Conservation (phyloP, 192 early-diverging fungal species). For the Jimgerdemannia lactiflua region DNA sequence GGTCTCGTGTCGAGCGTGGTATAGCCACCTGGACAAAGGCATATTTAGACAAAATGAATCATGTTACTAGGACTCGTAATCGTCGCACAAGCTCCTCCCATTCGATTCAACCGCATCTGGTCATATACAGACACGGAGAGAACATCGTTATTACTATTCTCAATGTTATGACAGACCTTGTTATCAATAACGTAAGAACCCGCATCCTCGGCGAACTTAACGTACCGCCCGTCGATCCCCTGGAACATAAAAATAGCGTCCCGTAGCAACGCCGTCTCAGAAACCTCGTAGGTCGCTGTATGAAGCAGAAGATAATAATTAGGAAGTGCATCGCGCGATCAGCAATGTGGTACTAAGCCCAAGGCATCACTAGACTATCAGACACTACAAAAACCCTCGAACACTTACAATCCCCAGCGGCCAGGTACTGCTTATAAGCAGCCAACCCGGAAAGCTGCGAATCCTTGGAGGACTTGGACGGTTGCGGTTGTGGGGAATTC, state of each 20-base stretch:
- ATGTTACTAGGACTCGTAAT: not conserved
- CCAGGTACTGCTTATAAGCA: slow-evolving; percentile 1
- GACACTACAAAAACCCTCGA: not conserved
- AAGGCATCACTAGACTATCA: not conserved
- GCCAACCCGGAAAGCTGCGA: not conserved
- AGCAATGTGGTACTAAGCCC: slow-evolving; percentile 3
- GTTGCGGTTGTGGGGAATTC: not conserved
- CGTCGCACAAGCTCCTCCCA: no score
- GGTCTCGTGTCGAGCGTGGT: slow-evolving; percentile 59
- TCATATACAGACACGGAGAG: no score
- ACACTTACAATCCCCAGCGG: slow-evolving; percentile 13
- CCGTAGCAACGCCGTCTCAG: slow-evolving; percentile 65
- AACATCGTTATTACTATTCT: not conserved
- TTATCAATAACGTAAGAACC: slow-evolving; percentile 54
- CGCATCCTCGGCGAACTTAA: slow-evolving; percentile 56
- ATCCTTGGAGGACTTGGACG: not conserved
- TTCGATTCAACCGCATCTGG: no score
- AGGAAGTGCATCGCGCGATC: no score
- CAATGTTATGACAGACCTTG: slow-evolving; percentile 34
- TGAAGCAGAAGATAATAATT: slow-evolving; percentile 4
- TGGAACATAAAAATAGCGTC: slow-evolving; percentile 94
- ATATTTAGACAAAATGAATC: not conserved
- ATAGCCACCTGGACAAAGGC: slow-evolving; percentile 35
- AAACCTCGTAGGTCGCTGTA: slow-evolving; percentile 27
- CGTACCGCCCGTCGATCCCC: slow-evolving; percentile 86